These are phyloP conservation scores for Aureobasidium sp. DNA, from an alignment of 2,329 filamentous ascomycete species.

Conservation along the genomic window DNA sequence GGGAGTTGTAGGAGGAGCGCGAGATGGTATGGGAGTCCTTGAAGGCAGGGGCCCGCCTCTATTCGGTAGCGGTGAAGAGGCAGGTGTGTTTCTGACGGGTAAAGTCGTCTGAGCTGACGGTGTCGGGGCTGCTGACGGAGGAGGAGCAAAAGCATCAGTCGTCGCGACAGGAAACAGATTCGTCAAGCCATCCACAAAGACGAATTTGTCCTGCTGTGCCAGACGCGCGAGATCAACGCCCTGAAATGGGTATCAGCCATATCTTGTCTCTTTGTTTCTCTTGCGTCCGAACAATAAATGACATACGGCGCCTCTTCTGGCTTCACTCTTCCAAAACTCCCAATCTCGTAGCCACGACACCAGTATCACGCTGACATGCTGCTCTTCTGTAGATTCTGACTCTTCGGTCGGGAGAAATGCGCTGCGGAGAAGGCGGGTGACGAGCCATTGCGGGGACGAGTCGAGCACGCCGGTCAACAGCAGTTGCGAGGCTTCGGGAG, in stretches of 20 bases:
- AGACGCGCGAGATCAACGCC: constrained; percentile 64
- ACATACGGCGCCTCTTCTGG: constrained; percentile 55
- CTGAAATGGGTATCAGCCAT: constrained; percentile 31
- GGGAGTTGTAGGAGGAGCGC: not conserved
- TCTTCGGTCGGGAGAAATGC: constrained; percentile 30
- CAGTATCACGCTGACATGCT: constrained; percentile 52
- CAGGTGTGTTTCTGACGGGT: not conserved
- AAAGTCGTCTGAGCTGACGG: not conserved
- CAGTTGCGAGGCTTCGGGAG: constrained; percentile 52
- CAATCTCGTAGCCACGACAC: constrained; percentile 77
- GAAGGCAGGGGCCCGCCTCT: constrained; percentile 6
- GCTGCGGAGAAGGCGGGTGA: constrained; percentile 45
- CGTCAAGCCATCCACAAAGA: constrained; percentile 69
- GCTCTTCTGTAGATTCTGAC: constrained; percentile 21
- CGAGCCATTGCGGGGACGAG: constrained; percentile 49
- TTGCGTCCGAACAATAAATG: too few species aligned
- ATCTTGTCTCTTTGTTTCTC: not conserved
- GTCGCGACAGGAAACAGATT: constrained; percentile 42
- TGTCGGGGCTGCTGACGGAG: not conserved
- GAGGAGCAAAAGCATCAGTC: constrained; percentile 22
- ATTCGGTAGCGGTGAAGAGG: not conserved
- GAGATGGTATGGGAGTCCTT: constrained; percentile 7
- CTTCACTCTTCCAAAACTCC: constrained; percentile 70
- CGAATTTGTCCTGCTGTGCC: constrained; percentile 52
- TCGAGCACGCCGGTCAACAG: constrained; percentile 60